These are phyloP conservation scores for Purpureocillium lavendulum DNA, from an alignment of 2,329 filamentous ascomycete species.

Conservation along the genomic window DNA sequence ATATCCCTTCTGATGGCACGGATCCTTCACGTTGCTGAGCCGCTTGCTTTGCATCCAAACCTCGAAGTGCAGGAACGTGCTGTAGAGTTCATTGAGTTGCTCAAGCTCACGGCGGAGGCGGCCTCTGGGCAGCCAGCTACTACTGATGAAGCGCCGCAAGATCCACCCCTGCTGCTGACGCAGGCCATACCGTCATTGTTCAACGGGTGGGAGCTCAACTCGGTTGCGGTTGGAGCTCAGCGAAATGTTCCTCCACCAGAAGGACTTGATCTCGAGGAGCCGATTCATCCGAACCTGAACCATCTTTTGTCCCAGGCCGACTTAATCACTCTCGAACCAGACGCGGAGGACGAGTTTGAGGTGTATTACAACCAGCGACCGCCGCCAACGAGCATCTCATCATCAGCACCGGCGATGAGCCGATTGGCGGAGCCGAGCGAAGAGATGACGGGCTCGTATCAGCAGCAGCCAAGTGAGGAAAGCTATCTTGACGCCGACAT, in stretches of 20 bases:
- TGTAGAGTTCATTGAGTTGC: constrained; percentile 83
- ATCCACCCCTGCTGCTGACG: constrained; percentile 76
- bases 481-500: constrained; percentile 66
- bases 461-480: constrained; percentile 54
- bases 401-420: constrained; percentile 43
- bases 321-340: constrained; percentile 35
- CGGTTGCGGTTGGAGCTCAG: constrained; percentile 76
- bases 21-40: constrained; percentile 74
- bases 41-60: constrained; percentile 70
- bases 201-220: constrained; percentile 79
- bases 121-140: constrained; percentile 56
- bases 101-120: constrained; percentile 81
- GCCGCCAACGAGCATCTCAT: constrained; percentile 41
- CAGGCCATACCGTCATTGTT: constrained; percentile 88
- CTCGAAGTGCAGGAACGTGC: constrained; percentile 92
- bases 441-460: constrained; percentile 45
- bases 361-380: constrained; percentile 54
- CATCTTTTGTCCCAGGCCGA: constrained; percentile 56
- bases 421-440: constrained; percentile 43
- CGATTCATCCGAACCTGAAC: constrained; percentile 70
- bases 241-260: constrained; percentile 74
- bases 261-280: constrained; percentile 68
- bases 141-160: constrained; percentile 44
- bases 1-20: constrained; percentile 72
- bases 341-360: constrained; percentile 59